Conservation (phyloP, 495 filamentous ascomycete species). For the Rhypophila decipiens region DNA sequence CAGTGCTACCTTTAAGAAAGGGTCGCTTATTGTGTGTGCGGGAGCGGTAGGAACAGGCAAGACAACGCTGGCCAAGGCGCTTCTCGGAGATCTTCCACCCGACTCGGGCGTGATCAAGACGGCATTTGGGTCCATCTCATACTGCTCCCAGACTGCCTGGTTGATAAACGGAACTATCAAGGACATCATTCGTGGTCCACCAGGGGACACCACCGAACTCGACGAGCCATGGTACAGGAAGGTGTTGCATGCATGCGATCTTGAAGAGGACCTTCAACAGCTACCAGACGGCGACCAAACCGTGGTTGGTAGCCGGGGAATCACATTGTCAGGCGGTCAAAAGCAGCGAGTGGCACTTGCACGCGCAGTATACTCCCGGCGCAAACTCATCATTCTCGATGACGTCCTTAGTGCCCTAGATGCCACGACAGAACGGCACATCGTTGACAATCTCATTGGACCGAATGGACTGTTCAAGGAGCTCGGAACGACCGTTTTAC, state of each 20-base stretch:
- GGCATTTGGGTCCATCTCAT: conserved; percentile 14
- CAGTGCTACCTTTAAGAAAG: conserved; percentile 10
- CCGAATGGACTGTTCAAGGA: conserved; percentile 21
- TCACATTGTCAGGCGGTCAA: conserved; percentile 62
- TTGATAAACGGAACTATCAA: conserved; percentile 33
- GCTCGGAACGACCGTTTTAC: conserved; percentile 22
- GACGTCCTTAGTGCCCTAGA: conserved; percentile 31
- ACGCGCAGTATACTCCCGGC: conserved; percentile 29
- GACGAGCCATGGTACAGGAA: conserved; percentile 48
- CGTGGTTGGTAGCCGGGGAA: conserved; percentile 56
- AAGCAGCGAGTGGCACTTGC: conserved; percentile 51
- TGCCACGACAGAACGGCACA: conserved; percentile 22
- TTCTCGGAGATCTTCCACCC: conserved; percentile 33
- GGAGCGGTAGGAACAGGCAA: conserved; percentile 39
- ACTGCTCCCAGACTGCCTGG: conserved; percentile 29
- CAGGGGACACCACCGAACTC: conserved; percentile 12
- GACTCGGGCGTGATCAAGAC: conserved; percentile 34
- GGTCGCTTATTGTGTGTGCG: conserved; percentile 15
- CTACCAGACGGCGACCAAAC: conserved; percentile 53
- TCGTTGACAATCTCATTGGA: conserved; percentile 26
- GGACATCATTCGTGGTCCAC: conserved; percentile 30
- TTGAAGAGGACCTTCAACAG: conserved; percentile 50
- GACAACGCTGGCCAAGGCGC: conserved; percentile 27
- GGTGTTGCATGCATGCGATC: conserved; percentile 53
- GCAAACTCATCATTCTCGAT: conserved; percentile 25